Percentiles rank a stretch among this genome's conserved stretches.
These are phyloP conservation scores for Cutaneotrichosporon sp. DNA, from an alignment of 1,284 basidiomycete species.

Conservation along the genomic window DNA sequence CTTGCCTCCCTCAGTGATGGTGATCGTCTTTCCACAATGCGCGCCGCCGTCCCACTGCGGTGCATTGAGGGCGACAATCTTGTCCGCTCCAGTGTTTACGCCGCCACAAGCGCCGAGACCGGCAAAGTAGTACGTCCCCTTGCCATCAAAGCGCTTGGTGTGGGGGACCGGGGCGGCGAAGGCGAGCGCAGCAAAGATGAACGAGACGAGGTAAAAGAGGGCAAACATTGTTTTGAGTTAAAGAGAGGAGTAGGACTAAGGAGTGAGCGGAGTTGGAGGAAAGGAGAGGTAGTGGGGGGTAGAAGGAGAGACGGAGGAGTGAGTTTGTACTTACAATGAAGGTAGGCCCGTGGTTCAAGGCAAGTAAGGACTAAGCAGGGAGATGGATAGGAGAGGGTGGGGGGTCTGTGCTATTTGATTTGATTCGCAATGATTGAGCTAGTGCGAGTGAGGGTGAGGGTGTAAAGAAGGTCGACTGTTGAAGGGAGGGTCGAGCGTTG, in stretches of 20 bases:
- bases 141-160: slow-evolving; percentile 24
- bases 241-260: neutral
- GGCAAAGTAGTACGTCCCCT: slow-evolving; percentile 30
- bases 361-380: neutral
- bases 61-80: slow-evolving; percentile 51
- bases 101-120: slow-evolving; percentile 35
- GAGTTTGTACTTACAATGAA: slow-evolving; percentile 1
- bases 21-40: slow-evolving; percentile 64
- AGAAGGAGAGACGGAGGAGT: no score
- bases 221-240: neutral
- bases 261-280: neutral
- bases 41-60: slow-evolving; percentile 57
- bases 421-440: no score
- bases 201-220: slow-evolving; percentile 4
- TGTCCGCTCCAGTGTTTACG: slow-evolving; percentile 31
- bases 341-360: neutral
- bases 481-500: no score
- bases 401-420: neutral
- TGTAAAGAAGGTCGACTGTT: no score
- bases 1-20: slow-evolving; percentile 64
- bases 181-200: slow-evolving; percentile 11
- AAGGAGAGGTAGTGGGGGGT: neutral
- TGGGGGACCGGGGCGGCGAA: slow-evolving; percentile 5
- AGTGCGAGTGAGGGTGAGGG: no score
- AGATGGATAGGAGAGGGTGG: neutral